These are phyloP conservation scores for Fusarium pilosicola DNA, from an alignment of 2,329 filamentous ascomycete species.

Conservation along the genomic window DNA sequence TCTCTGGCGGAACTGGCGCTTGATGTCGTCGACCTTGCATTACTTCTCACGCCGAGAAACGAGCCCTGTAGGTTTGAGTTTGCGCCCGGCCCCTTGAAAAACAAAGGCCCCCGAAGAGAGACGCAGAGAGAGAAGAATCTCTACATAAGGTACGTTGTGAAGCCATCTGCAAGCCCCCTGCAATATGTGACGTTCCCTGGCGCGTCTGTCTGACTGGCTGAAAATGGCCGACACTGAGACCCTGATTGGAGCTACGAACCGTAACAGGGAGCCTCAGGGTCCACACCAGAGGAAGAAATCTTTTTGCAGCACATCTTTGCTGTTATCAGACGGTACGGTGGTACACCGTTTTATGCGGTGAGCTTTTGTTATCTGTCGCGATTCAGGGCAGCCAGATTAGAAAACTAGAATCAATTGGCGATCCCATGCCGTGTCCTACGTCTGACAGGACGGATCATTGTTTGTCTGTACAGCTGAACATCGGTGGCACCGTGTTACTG, in stretches of 20 bases:
- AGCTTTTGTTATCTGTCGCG: slow-evolving; percentile 14
- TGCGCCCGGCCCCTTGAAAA: not conserved
- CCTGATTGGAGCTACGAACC: slow-evolving; percentile 34
- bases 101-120: not conserved
- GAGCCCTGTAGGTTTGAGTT: not conserved
- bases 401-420: slow-evolving; percentile 16
- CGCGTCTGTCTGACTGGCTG: slow-evolving; percentile 13
- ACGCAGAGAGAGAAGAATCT: not conserved
- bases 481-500: not conserved
- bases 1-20: slow-evolving; percentile 22
- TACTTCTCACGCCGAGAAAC: slow-evolving; percentile 17
- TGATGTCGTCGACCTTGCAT: slow-evolving; percentile 32
- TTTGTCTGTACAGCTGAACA: not conserved
- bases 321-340: slow-evolving; percentile 23
- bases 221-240: slow-evolving; percentile 20
- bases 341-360: slow-evolving; percentile 24
- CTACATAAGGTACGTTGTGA: not conserved
- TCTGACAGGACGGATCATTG: not conserved
- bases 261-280: slow-evolving; percentile 42
- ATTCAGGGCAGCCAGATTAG: slow-evolving; percentile 22
- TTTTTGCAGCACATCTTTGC: slow-evolving; percentile 28
- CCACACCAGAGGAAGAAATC: slow-evolving; percentile 27
- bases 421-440: not conserved
- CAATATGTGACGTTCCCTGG: slow-evolving; percentile 1
- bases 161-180: slow-evolving; percentile 17